A percentile compares a stretch with the other conserved stretches of the same genome.
Evolutionary conservation across 768 basidiomycete species (phyloP).

Genomic region (Pisolithus microcarpus): DNA sequence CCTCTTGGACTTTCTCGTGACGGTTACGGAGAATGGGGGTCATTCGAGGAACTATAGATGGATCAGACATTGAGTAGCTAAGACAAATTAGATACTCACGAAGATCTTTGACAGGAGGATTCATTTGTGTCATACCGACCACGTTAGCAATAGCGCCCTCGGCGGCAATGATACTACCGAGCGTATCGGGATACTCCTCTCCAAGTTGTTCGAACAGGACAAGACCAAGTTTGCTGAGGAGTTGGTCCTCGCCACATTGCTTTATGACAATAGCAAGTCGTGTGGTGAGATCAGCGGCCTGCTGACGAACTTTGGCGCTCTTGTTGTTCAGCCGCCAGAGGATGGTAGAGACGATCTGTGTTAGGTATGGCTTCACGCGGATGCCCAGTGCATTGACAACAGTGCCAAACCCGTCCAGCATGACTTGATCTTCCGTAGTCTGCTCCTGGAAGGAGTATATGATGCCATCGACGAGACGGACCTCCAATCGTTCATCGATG

Average conservation of each 20-base stretch:
- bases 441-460: conserved; percentile 99
- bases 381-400: conserved; percentile 96
- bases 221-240: conserved; percentile 91
- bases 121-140: conserved; percentile 99
- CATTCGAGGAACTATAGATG: conserved; percentile 87
- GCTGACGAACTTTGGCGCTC: conserved; percentile 97
- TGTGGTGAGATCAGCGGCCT: conserved; percentile 98
- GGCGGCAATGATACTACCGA: conserved; percentile 98
- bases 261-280: conserved; percentile 96
- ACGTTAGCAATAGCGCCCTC: conserved; percentile 99
- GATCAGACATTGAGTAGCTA: background rate
- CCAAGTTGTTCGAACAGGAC: conserved; percentile 98
- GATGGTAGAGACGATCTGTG: conserved; percentile 97
- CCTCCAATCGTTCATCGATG: conserved; percentile 92
- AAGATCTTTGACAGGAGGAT: conserved; percentile 98
- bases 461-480: conserved; percentile 93
- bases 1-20: conserved; percentile 99
- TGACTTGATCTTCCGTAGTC: conserved; percentile 97
- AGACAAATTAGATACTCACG: conserved; percentile 47
- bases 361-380: conserved; percentile 96
- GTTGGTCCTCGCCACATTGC: conserved; percentile 94
- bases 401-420: conserved; percentile 97
- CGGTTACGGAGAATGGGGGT: conserved; percentile 99
- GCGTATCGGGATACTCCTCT: conserved; percentile 98
- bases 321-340: conserved; percentile 99